Conservation (phyloP, 108 stramenopile species). For the Bacterosira constricta region DNA sequence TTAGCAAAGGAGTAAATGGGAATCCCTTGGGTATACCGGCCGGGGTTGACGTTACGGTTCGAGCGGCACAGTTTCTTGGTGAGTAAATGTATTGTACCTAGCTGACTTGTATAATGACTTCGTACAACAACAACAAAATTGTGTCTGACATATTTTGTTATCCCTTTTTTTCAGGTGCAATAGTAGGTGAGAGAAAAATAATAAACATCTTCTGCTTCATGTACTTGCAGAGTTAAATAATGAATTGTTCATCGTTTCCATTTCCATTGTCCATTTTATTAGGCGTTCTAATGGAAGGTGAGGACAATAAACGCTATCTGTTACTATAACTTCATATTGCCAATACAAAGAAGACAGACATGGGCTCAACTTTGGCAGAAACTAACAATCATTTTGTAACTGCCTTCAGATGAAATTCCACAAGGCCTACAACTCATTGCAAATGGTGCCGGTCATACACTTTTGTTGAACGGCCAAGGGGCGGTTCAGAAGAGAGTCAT, state of each 20-base stretch:
- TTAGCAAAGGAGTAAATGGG: not conserved
- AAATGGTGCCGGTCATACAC: not conserved
- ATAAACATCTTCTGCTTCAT: not conserved
- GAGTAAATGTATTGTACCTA: no score
- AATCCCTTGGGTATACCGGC: not conserved
- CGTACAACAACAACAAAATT: no score
- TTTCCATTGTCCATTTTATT: not conserved
- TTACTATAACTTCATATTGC: no score
- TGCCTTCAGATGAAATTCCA: constrained; percentile 1
- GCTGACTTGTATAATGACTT: no score
- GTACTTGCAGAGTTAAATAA: not conserved
- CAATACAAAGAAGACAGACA: no score
- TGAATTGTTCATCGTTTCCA: not conserved
- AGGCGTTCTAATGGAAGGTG: constrained; percentile 9
- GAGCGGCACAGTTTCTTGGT: constrained; percentile 6
- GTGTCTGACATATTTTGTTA: no score
- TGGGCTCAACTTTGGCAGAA: not conserved
- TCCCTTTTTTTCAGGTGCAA: no score
- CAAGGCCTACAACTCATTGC: constrained; percentile 6
- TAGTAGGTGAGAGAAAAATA: not conserved
- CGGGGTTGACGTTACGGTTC: not conserved
- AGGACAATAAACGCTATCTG: no score
- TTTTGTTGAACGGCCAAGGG: no score
- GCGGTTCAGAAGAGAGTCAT: no score
- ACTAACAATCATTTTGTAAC: not conserved